Base-by-base conservation (phyloP, 148 eudicot species). In the Selenicereus undatus region DNA sequence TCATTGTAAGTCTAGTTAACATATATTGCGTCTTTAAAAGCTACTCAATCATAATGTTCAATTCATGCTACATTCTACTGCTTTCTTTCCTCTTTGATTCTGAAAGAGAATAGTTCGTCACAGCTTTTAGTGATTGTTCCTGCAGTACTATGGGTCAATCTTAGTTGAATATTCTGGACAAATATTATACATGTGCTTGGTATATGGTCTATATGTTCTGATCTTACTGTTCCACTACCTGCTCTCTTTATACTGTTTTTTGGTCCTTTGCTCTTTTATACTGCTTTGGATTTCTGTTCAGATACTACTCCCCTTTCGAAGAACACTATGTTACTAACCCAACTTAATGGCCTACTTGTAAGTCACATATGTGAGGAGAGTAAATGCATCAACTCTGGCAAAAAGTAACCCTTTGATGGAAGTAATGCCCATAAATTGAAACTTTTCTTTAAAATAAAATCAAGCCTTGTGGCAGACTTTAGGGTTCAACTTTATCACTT, bases 1-100 rank as follows among this genome's bases (percentile, higher is more conserved):
- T 88, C 81, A 93, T 73, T 82, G 99, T 96, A 89, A 88, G 98
- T 90, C 80, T 51, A 75, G 13, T 27, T 66, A 32, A 32, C 71
- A 24, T 24, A n/a, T 65, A 17, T 45, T 42, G 11, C 22, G 17
- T 42, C 71, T 30, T 73, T 11, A 32, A 24, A 29, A 52, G 66
- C 43, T 54, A 17, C 45, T 54, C 50, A 22, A 58, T 52, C 79
- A 68, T 70, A 65, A 39, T n/a, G 74, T 10, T 74, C 30, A 36
- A 16, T 14, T 52, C 35, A 21, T 64, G 39, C 21, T 54, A 35
- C 60, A 54, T 54, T 73, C 26, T 58, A 17, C 21, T 73, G 45
- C 78, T 74, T 45, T 80, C 22, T 76, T 45, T n/a, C 3, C 18
- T 56, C 43, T 74, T 22, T 22, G 17, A n/a, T 24, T 66, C 71